phyloP scores from a whole-genome alignment of 768 basidiomycete genomes.

The Kwoniella sp. region DNA sequence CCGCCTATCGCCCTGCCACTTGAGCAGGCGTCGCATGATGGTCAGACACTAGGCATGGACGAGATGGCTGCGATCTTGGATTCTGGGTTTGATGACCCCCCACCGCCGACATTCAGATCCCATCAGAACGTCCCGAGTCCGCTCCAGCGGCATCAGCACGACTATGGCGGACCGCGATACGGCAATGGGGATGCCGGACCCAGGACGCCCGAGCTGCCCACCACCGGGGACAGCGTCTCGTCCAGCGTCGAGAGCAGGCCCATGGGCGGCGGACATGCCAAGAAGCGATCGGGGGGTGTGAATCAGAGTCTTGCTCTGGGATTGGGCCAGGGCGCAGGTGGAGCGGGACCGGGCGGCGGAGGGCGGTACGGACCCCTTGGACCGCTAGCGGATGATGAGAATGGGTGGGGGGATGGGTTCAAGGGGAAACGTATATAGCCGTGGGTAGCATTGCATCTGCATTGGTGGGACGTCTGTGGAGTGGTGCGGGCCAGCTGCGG shows the following conservation, averaged over 20 bases:
- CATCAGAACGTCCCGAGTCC: conserved; percentile 19
- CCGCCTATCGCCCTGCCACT: conserved; percentile 70
- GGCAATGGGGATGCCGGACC: neutral
- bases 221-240: conserved; percentile 26
- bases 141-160: conserved; percentile 19
- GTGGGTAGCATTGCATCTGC: no score
- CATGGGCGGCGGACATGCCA: conserved; percentile 42
- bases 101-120: conserved; percentile 24
- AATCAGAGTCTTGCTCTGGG: neutral
- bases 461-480: no score
- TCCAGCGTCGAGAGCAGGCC: conserved; percentile 34
- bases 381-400: conserved; percentile 33
- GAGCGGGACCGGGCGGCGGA: neutral
- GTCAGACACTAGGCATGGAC: conserved; percentile 59
- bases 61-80: conserved; percentile 93
- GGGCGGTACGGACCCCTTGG: conserved; percentile 42
- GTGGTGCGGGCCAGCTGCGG: no score
- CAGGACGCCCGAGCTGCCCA: conserved; percentile 21
- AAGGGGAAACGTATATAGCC: no score
- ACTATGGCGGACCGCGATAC: conserved; percentile 9
- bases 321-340: neutral
- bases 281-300: conserved; percentile 45
- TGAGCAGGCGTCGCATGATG: conserved; percentile 35
- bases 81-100: conserved; percentile 74
- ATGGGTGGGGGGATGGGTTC: conserved; percentile 28